Conservation (phyloP, 2,329 filamentous ascomycete species). For the Colletotrichum lupini region DNA sequence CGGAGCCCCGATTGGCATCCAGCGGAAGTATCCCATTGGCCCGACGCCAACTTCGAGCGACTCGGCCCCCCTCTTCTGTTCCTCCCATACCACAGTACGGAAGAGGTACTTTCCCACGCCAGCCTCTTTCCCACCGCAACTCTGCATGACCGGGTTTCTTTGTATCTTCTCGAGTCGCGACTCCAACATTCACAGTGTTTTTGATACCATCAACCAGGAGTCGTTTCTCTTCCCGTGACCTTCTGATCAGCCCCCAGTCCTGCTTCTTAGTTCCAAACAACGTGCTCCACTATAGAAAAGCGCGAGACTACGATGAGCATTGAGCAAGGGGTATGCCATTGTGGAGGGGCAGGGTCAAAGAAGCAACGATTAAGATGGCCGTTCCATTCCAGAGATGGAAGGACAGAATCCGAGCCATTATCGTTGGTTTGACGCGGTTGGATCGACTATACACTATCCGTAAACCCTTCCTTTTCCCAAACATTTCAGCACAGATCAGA, state of each 20-base stretch:
- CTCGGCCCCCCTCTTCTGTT: neutral
- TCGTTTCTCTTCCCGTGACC: conserved; percentile 12
- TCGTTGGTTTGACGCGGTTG: neutral
- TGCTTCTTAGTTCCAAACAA: conserved; percentile 16
- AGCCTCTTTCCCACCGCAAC: neutral
- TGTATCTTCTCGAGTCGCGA: conserved; percentile 10
- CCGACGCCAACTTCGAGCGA: neutral
- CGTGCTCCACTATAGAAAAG: conserved; percentile 8
- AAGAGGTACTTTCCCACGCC: neutral
- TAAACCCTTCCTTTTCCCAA: neutral
- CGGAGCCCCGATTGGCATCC: conserved; percentile 1
- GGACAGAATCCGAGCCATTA: neutral
- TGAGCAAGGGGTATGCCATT: neutral
- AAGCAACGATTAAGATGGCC: conserved; percentile 28
- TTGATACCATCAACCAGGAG: neutral
- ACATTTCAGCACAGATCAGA: neutral
- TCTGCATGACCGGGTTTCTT: neutral
- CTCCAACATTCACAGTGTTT: neutral
- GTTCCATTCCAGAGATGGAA: conserved; percentile 20
- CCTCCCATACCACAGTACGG: neutral
- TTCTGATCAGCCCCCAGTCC: neutral
- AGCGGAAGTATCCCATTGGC: conserved; percentile 26
- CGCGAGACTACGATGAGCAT: neutral
- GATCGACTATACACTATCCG: neutral
- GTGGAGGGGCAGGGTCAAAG: conserved; percentile 3